Evolutionary conservation across 129 eudicot species (phyloP), one percentile per base, ranked within the genome.

Genomic region (Lonicera japonica): DNA sequence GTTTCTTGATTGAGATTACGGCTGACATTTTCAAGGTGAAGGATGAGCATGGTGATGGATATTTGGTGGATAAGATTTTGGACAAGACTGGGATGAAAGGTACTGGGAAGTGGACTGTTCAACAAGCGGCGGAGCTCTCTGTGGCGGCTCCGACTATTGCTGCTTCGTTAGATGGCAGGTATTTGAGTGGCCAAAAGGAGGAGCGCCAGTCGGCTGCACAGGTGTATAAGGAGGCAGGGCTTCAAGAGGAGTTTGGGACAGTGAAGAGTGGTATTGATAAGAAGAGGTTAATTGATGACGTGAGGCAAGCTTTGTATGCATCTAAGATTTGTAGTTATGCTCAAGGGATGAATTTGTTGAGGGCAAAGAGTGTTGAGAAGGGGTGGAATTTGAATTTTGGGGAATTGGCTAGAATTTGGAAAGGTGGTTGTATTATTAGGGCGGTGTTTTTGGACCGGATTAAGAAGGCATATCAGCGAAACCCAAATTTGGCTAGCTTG

Each of bases 1-100:
- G 97, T 38, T 91, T 87, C 45, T 80, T 91, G 78, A 65, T 87
- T 73, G 97, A 91, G 48, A 91, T 91, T 36, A 91, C 97, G 0
- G 83, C 88, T 0, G 96, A 91, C 71, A 91, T 91, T 5, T 91
- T 91, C 23, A 84, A 76, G 64, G 95, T 90, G 17, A 77, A 77
- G 70, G 97, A 86, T 73, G 83, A 81, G 8, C 65, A 63, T 39
- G 90, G 81, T 0, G 74, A 79, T 1, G 97, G 97, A 11, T 83
- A 77, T 14, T 77, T 90, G 64, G 95, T 90, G 4, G 97, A 90
- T 67, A 90, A 86, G 82, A 82, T 90, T 64, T 69, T 90, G 73
- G 97, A 90, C 68, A 90, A 90, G 72, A 90, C 97, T 0, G 97
- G 97, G 61, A 90, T 90, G 97, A 90, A 90, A 48, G 97, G 97